These are phyloP conservation scores for Leccinum angustisporum DNA, from an alignment of 1,284 basidiomycete genomes.

Conservation along the genomic window DNA sequence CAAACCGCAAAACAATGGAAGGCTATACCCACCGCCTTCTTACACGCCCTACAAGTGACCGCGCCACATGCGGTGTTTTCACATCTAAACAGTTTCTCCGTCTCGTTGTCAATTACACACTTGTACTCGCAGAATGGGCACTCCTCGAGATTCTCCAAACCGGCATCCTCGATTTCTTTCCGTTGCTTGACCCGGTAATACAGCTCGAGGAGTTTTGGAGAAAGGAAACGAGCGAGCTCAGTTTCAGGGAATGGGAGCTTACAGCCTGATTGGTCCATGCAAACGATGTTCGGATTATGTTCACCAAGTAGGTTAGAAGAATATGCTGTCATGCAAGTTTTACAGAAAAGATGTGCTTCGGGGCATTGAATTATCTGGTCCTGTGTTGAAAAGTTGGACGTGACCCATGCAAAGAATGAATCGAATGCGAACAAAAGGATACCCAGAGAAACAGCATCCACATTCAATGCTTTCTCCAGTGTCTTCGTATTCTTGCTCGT, in stretches of 20 bases:
- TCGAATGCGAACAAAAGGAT: constrained; percentile 59
- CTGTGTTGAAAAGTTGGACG: constrained; percentile 38
- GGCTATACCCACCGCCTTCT: constrained; percentile 55
- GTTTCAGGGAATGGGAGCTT: constrained; percentile 63
- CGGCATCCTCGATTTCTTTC: constrained; percentile 75
- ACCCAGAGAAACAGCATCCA: constrained; percentile 77
- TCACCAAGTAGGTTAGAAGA: constrained; percentile 51
- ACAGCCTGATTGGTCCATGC: constrained; percentile 81
- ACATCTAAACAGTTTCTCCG: constrained; percentile 80
- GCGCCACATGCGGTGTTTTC: constrained; percentile 69
- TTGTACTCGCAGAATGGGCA: constrained; percentile 88
- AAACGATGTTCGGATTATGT: constrained; percentile 58
- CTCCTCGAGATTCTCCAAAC: constrained; percentile 72
- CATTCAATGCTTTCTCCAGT: constrained; percentile 69
- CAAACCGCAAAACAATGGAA: background rate
- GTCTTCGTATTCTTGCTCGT: constrained; percentile 42
- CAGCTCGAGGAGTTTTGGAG: constrained; percentile 60
- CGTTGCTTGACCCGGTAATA: constrained; percentile 77
- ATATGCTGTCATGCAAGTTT: constrained; percentile 52
- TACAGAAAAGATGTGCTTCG: constrained; percentile 78
- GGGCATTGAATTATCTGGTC: constrained; percentile 82
- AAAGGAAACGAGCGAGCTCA: constrained; percentile 64
- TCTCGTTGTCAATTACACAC: constrained; percentile 73
- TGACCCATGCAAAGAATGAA: background rate
- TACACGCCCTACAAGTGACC: constrained; percentile 77